Evolutionary conservation across 192 early-diverging fungal genomes (phyloP).

Genomic region (Backusella luteola): DNA sequence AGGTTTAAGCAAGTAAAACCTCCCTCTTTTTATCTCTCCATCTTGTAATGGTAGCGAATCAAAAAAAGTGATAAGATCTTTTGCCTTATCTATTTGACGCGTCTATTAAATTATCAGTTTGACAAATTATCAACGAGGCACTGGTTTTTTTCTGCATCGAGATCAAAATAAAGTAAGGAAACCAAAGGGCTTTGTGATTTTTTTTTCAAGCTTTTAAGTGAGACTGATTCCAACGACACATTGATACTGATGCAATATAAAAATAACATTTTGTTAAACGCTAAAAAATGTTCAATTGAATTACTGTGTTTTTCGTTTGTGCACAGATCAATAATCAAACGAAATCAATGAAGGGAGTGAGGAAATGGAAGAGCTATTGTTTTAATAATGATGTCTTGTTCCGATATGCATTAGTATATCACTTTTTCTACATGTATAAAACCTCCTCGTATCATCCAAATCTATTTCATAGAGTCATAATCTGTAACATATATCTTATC

Average conservation of each 20-base stretch:
- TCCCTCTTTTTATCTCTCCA: neutral
- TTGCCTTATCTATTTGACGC: neutral
- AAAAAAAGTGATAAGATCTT: neutral
- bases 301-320: neutral
- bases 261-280: neutral
- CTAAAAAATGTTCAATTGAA: neutral
- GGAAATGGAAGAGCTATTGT: neutral
- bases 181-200: no score
- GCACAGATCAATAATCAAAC: neutral
- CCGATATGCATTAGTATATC: neutral
- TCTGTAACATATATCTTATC: neutral
- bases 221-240: neutral
- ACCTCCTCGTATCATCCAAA: neutral
- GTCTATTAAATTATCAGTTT: neutral
- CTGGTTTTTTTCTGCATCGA: neutral
- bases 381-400: neutral
- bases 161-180: neutral
- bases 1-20: neutral
- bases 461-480: neutral
- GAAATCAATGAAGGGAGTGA: neutral
- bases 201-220: neutral
- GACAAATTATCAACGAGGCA: neutral
- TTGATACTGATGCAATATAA: neutral
- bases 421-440: neutral
- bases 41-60: neutral